A percentile compares a stretch with the other conserved stretches of the same genome.
Evolutionary conservation across 1,284 basidiomycete species (phyloP).

Genomic region (Cryptococcus sp.): DNA sequence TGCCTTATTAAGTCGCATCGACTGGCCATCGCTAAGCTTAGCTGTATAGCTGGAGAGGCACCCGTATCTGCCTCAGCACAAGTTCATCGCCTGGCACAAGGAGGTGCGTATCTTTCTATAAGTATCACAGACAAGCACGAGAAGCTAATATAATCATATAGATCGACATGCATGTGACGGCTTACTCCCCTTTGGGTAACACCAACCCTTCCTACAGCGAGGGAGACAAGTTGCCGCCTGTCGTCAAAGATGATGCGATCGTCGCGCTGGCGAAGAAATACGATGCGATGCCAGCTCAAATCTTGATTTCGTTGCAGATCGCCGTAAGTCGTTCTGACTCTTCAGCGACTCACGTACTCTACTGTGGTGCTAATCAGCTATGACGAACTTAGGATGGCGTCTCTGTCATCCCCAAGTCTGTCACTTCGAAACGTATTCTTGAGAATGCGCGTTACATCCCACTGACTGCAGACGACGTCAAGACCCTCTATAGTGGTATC

Average conservation of each 20-base stretch:
- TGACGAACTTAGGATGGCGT: conserved; percentile 57
- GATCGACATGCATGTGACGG: conserved; percentile 67
- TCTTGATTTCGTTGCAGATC: conserved; percentile 39
- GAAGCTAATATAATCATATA: not conserved
- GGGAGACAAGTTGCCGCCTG: conserved; percentile 18
- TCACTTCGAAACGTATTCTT: conserved; percentile 53
- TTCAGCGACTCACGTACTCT: conserved; percentile 40
- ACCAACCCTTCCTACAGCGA: conserved; percentile 25
- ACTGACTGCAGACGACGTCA: conserved; percentile 11
- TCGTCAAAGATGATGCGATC: conserved; percentile 50
- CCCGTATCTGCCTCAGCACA: conserved; percentile 75
- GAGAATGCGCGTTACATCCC: conserved; percentile 20
- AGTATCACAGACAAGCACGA: conserved; percentile 48
- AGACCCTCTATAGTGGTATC: conserved; percentile 3
- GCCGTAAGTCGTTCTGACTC: conserved; percentile 51
- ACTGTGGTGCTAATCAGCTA: too few relatives aligned
- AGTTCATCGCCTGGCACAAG: conserved; percentile 56
- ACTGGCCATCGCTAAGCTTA: too few relatives aligned
- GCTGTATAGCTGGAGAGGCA: conserved; percentile 64
- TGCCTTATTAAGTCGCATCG: too few relatives aligned
- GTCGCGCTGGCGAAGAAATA: conserved; percentile 64
- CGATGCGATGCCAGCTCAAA: conserved; percentile 61
- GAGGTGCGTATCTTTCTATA: conserved; percentile 7
- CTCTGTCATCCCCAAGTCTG: conserved; percentile 69
- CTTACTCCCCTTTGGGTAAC: conserved; percentile 80